Evolutionary conservation across 2,329 filamentous ascomycete genomes (phyloP), one percentile per base, ranked within the genome.

Genomic region (Chaetomium globosum): DNA sequence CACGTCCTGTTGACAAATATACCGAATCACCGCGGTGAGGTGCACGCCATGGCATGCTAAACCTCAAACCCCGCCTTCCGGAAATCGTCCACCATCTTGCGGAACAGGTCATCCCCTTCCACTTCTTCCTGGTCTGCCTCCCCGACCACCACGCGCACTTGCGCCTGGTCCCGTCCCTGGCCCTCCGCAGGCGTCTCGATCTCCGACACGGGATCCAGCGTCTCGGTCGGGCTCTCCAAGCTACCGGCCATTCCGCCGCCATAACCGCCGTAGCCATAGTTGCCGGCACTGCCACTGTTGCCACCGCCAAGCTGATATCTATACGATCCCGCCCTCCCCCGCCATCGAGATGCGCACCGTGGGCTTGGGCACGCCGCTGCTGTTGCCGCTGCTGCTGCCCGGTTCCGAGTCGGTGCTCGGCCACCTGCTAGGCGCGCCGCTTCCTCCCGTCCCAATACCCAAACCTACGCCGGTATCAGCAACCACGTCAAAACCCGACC

Each of bases 211-310:
- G 70, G 66, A 31, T 71, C 70, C 31, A 71, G 61, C 36, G 68
- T 70, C 39, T 72, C 71, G 2, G 70, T 67, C 16, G 71, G 69
- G 46, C 69, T 71, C 48, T 69, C 71, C 36, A 67, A 48, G 30
- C 70, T 68, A 23, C 68, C 65, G 46, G 31, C 55, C n/a, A 31
- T 6, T 19, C 39, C 53, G 19, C 39, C 13, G 49, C 13, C 23
- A 21, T 49, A 23, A 9, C 52, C 16, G 12, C 19, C 10, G 19
- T 56, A 26, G 53, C 10, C n/a, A 9, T 23, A 26, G 33, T 12
- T 12, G 21, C 21, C 31, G 16, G 13, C n/a, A 26, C 4, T 39
- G 16, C 4, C 30, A n/a, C 13, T 28, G 49, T 19, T 43, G 16
- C 39, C 39, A 16, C 4, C 16, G 39, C 16, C 39, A 19, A 43